Evolutionary conservation across 2,329 filamentous ascomycete species (phyloP), one percentile per base, ranked within the genome.

Genomic region (Aspergillus novoparasiticus): DNA sequence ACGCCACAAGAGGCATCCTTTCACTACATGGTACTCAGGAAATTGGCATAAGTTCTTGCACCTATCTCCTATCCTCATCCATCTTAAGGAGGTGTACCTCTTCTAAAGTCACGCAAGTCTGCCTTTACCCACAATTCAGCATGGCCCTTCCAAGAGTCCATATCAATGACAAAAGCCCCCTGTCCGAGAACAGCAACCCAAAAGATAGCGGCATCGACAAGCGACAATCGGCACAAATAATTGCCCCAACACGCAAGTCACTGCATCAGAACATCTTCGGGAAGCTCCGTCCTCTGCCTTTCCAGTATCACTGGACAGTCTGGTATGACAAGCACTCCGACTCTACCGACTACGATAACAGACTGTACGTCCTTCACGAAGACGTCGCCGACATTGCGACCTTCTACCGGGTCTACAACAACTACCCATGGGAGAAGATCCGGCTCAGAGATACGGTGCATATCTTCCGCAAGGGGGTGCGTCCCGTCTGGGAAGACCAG

Each of bases 381-480:
- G 73, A 79, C 45, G 76, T 82, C 53, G 69, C 76, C 36, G 79
- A 80, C 65, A 79, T 81, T 59, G 79, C 74, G 6, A 76, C 75
- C 75, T 94, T 94, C 77, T 93, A 91, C 88, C 86, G 90, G 65
- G 90, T 93, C 80, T 88, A 89, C 81, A 93, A 94, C 81, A 93
- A 93, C 78, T 91, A 89, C 45, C 90, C 90, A 19, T 89, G 92
- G 72, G 86, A 89, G 63, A 86, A 89, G 76, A 88, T 94, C 78
- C 89, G 89, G 78, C 88, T 91, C 82, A 88, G 90, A 72, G 90
- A 93, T 79, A 90, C 88, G 53, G 86, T 93, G 68, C 92, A 93
- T 76, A 84, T 94, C 68, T 93, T 93, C 83, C 93, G 93, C 78
- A 84, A 87, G 66, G 90, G 90, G 41, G 92, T 92, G 78, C 86